Base-by-base conservation (phyloP, 2,329 filamentous ascomycete genomes). In the Macrophomina phaseolina region DNA sequence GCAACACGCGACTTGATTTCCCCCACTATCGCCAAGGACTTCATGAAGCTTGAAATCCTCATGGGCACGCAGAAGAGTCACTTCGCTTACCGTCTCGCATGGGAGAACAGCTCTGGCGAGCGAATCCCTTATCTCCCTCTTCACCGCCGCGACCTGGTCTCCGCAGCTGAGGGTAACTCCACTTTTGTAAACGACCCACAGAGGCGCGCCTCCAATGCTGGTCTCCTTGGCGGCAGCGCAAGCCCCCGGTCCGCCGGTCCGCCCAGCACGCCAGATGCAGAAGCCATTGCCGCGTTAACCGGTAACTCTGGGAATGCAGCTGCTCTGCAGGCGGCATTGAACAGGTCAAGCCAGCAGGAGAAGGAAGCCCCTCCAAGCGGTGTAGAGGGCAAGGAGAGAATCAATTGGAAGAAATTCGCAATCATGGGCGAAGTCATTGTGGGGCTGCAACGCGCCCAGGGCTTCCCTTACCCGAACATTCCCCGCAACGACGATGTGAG, bases 331-430 rank as follows among this genome's bases (percentile, higher is more conserved):
- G 61, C 48, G 5, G 61, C 53, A 23, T 55, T 68, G 52, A 55
- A 55, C 87, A 2, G 85, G 28, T 45, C 46, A 16, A 61, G 48
- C 16, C 18, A 34, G 9, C 52, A 58, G 45, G 65, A 66, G 88
- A 68, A 87, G 84, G 78, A 79, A 65, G 75, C 77, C 18, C 76
- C 76, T 8, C 76, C 74, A 0, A 73, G 76, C 1, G 77, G 77
- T 16, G 74, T 79, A 0, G 70, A 68, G 16, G 77, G 77, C 28
- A 78, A 70, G 87, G 78, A 92, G 69, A 85, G 92, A 62, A 92
- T 99, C 76, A 98, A 98, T 77, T 99, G 95, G 95, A 93, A 91
- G 79, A 99, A 99, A 77, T 99, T 98, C 73, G 94, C 98, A 78
- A 90, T 99, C 38, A 89, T 98, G 79, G 94, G 94, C 6, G 94